Base-by-base conservation (phyloP, 139 green algal species). In the Deuterostichococcus epilithicus region DNA sequence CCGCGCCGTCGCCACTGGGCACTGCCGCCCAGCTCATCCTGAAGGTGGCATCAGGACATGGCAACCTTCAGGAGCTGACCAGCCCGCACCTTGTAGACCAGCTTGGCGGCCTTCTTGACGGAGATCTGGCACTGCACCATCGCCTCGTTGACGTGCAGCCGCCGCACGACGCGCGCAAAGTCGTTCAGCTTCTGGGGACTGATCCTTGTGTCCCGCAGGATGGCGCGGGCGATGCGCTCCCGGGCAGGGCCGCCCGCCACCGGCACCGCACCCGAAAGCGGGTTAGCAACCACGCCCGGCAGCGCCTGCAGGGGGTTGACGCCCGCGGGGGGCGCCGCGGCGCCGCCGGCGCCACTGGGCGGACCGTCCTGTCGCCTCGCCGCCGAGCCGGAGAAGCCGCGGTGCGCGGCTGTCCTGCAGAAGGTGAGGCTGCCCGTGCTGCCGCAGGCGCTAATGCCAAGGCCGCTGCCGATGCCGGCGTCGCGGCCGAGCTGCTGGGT, bases 61-160 rank as follows among this genome's bases (percentile, higher is more conserved):
- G 15, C 45, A 26, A 13, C 13, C 15, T 60, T 13, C 45, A 60
- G 45, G 45, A 13, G 15, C 18, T 60, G 45, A 13, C 45, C 45
- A 60, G 45, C 45, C 45, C 2, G 42, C 72, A 80, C 75, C 75
- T 80, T 75, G 45, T 75, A 42, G 0, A 45, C 44, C 15, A 82
- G 63, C 34, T 70, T 74, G 58, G 65, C 72, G 36, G 72, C 71
- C 69, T 84, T 84, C 4, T 78, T 76, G 35, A 60, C 52, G 30
- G 39, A 38, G 20, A 76, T 26, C n/a, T 70, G 18, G 42, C 73
- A 73, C 52, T 84, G 80, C 25, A 80, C 28, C 63, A 84, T 35
- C 13, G 80, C 80, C 30, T 84, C 80, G 37, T 84, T 75, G n/a
- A 84, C 68, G 25, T 84, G 80, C 58, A 81, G 59, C 36, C 75